A percentile compares a stretch with the other conserved stretches of the same genome.
Evolutionary conservation across 805 yeast species (phyloP).

Genomic region (Saturnispora hagleri): DNA sequence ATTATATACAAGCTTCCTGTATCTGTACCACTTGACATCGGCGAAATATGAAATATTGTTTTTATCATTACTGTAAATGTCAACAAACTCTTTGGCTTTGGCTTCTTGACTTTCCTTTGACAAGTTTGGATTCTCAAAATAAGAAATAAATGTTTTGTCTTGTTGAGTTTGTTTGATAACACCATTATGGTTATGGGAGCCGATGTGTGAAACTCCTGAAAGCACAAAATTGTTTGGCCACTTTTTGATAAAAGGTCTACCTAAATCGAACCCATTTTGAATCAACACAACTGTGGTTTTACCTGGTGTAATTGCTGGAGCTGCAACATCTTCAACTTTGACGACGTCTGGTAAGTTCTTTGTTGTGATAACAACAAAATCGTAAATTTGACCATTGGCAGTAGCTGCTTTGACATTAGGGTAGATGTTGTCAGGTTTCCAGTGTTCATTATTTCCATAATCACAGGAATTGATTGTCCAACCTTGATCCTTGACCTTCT

Average conservation of each 20-base stretch:
- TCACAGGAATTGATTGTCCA: constrained; percentile 49
- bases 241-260: constrained; percentile 40
- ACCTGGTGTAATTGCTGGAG: constrained; percentile 38
- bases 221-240: constrained; percentile 44
- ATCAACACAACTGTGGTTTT: constrained; percentile 45
- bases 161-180: constrained; percentile 37
- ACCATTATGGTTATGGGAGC: constrained; percentile 39
- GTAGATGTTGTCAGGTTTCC: constrained; percentile 43
- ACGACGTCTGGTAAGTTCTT: constrained; percentile 55
- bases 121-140: constrained; percentile 36
- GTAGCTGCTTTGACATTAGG: constrained; percentile 31
- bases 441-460: constrained; percentile 45
- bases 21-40: constrained; percentile 45
- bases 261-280: constrained; percentile 62
- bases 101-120: constrained; percentile 23
- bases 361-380: constrained; percentile 49
- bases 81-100: constrained; percentile 36
- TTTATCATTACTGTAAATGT: constrained; percentile 35
- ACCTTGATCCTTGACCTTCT: constrained; percentile 40
- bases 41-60: constrained; percentile 34
- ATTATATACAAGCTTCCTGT: constrained; percentile 63
- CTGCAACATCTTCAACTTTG: constrained; percentile 40
- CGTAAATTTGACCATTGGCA: constrained; percentile 34
- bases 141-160: constrained; percentile 44
- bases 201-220: constrained; percentile 58